These are phyloP conservation scores for Aspergillus phoenicis DNA, from an alignment of 2,329 filamentous ascomycete species.

Conservation along the genomic window DNA sequence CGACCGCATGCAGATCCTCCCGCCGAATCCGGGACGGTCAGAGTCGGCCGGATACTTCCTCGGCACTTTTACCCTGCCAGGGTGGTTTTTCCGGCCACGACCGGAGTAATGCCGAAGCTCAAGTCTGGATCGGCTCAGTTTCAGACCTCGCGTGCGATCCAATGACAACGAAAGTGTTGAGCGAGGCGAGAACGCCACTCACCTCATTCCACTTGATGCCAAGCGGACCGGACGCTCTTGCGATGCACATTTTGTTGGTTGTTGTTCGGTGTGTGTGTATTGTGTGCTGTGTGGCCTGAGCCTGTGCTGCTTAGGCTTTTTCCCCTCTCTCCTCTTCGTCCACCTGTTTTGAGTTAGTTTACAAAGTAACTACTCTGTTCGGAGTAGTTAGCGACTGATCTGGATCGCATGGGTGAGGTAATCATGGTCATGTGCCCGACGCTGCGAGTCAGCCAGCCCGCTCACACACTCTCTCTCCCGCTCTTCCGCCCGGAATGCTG, in stretches of 20 bases:
- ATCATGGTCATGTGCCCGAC: background rate
- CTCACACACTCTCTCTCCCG: background rate
- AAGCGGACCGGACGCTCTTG: background rate
- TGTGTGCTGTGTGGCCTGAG: conserved; percentile 3
- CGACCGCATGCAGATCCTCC: conserved; percentile 23
- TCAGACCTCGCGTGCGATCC: conserved; percentile 6
- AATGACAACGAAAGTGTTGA: background rate
- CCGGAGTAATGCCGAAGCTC: conserved; percentile 26
- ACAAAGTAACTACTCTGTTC: no score
- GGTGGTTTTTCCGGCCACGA: conserved; percentile 28
- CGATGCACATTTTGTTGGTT: background rate
- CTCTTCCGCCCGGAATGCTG: background rate
- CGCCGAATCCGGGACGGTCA: conserved; percentile 20
- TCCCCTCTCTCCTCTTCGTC: background rate
- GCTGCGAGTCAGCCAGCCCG: no score
- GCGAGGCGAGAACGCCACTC: conserved; percentile 10
- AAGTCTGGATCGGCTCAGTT: conserved; percentile 17
- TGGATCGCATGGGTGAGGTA: background rate
- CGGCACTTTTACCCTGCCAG: conserved; percentile 25
- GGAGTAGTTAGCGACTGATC: background rate
- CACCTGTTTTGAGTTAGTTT: no score
- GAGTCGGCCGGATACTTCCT: conserved; percentile 17
- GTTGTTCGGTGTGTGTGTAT: background rate
- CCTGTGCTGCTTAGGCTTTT: background rate
- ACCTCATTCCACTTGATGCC: conserved; percentile 12